Base-by-base conservation (phyloP, 1,284 basidiomycete genomes). In the Boletellus deceptivus region DNA sequence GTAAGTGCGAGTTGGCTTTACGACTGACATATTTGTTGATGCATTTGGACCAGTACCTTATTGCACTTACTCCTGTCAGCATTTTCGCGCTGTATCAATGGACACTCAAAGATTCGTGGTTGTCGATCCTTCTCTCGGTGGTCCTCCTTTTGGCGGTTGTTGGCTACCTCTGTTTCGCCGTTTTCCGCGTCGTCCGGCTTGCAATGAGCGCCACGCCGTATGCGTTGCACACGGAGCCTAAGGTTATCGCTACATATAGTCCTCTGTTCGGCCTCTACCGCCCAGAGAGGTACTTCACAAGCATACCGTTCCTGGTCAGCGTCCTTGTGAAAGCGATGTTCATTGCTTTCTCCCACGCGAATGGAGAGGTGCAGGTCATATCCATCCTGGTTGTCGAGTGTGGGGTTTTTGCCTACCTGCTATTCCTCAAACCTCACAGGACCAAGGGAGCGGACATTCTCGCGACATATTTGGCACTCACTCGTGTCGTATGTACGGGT, bases 81-180 rank as follows among this genome's bases (percentile, higher is more conserved):
- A 79, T 89, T 52, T 91, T 96, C 61, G 74, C 80, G 7, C 82
- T 96, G 64, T 92, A 87, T 70, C 93, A 96, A 66, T 96, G 92
- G 90, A 89, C 86, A 0, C 75, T 96, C 52, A 77, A 80, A 52
- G 91, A 95, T 67, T 93, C 91, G 0, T 91, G 89, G 82, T 75
- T 93, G 2, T 81, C 92, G 0, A 72, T 78, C 46, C 67, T 89
- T 11, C 71, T 91, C 22, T 83, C 89, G 4, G 83, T 85, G 43
- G 58, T 89, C 47, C 72, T 85, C 42, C 75, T 93, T 63, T 69
- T 91, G 41, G 75, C 70, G 2, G 71, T 89, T 41, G 55, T 83
- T 27, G 68, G 66, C 13, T 61, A 72, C 54, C 62, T 86, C 29
- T 55, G 70, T 20, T 77, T 77, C 57, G 71, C 80, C 0, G 56